Percentiles rank a stretch among this genome's conserved stretches.
Conservation (phyloP, 2,329 filamentous ascomycete genomes). For the Diaporthe caulivora region DNA sequence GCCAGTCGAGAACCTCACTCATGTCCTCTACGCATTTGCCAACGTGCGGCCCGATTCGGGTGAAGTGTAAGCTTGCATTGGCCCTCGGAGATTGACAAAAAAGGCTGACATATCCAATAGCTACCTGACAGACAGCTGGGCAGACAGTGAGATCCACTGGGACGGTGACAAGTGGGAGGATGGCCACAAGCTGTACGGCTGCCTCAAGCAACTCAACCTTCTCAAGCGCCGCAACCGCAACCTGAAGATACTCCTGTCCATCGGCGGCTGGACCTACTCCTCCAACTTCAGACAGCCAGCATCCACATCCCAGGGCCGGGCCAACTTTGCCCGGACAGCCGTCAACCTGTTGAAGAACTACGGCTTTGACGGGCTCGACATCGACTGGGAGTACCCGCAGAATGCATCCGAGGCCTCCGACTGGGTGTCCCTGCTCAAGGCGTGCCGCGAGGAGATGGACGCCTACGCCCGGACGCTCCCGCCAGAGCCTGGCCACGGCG, state of each 20-base stretch:
- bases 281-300: slow-evolving; percentile 83
- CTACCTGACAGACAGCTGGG: slow-evolving; percentile 71
- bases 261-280: slow-evolving; percentile 94
- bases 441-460: slow-evolving; percentile 70
- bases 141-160: slow-evolving; percentile 80
- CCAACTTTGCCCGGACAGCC: slow-evolving; percentile 78
- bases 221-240: slow-evolving; percentile 85
- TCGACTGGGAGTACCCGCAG: slow-evolving; percentile 78
- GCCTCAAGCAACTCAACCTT: slow-evolving; percentile 88
- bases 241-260: slow-evolving; percentile 86
- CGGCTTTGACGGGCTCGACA: slow-evolving; percentile 80
- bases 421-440: slow-evolving; percentile 70
- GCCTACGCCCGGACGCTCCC: slow-evolving; percentile 62
- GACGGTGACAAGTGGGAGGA: slow-evolving; percentile 79
- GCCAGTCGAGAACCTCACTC: slow-evolving; percentile 83
- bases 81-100: background rate
- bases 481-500: slow-evolving; percentile 36
- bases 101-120: slow-evolving; percentile 1
- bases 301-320: slow-evolving; percentile 76
- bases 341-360: slow-evolving; percentile 83
- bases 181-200: slow-evolving; percentile 88
- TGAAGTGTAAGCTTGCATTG: slow-evolving; percentile 68
- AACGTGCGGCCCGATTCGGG: slow-evolving; percentile 84
- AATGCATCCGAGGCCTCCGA: slow-evolving; percentile 65
- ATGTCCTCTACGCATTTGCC: slow-evolving; percentile 91